Base-by-base conservation (phyloP, 495 filamentous ascomycete genomes). In the Cercophora sp. region DNA sequence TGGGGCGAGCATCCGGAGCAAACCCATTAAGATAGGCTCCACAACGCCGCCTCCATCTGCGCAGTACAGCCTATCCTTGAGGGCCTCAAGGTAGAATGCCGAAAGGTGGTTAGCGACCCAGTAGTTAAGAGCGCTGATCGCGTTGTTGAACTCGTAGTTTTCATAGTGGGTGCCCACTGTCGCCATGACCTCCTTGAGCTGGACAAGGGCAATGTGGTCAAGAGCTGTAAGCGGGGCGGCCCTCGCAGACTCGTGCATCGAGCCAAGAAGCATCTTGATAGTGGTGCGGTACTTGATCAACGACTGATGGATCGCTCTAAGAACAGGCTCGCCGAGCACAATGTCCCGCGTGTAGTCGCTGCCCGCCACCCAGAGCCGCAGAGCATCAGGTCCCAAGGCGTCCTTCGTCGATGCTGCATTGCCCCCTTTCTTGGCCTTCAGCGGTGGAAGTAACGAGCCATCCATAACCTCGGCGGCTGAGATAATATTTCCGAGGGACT, bases 331-430 rank as follows among this genome's bases (percentile, higher is more conserved):
- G 27, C 89, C 85, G 56, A 97, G 82, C 18, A 84, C 74, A 18
- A 97, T 81, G 64, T 99, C 93, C 6, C 75, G 79, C 2, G 90
- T 95, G 67, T 95, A 97, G 65, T 97, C 92, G 60, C 86, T 88
- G 61, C 83, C 87, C 3, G 91, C 91, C 32, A 79, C 91, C 93
- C 93, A 99, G 34, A 97, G 67, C 16, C 93, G 83, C n/a, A 97
- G 77, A 18, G 86, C 90, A 72, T 96, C 91, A 2, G 88, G 79
- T 5, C 89, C 89, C 58, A 81, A 68, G 2, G 74, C 72, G 41
- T 77, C 72, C 31, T 66, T 62, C 20, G 48, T 37, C 0, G 55
- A 39, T 4, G 26, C 4, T n/a, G 51, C 55, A 25, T 55, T 46
- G 19, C 59, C 59, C 11, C 50, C 47, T 36, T 52, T 71, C 69